Base-by-base conservation (phyloP, 257 asterid genomes). In the Przewalskia tangutica region DNA sequence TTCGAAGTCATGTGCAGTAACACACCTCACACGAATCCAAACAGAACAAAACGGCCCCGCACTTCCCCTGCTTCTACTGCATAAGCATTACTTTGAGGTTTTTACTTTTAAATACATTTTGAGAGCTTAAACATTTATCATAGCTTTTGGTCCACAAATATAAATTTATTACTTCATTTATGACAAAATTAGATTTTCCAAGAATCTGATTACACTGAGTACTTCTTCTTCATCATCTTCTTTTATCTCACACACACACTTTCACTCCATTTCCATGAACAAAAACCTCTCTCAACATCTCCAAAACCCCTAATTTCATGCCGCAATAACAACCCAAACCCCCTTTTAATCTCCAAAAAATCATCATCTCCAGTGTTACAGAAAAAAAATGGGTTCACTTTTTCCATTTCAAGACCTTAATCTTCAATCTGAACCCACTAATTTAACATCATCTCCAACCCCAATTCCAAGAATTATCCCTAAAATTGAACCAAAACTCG, bases 401-500 rank as follows among this genome's bases (percentile, higher is more conserved):
- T 23, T 81, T 12, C 89, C 90, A 51, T 81, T 84, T 83, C 89
- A 79, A 46, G 89, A 88, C 86, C 71, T 88, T 79, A 90, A 91
- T 84, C 89, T 88, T 16, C 85, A 66, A 27, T 85, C 87, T 1
- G 87, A 85, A 65, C 81, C 84, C 17, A 48, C 82, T 1, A 13
- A 59, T 27, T 50, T 79, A 38, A 66, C 79, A 65, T 17, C 86
- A 82, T 11, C 17, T 80, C 55, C 84, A 42, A 11, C 85, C 53
- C 14, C 84, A 54, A 51, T 51, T 38, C 42, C 42, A 38, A 38
- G 42, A 6, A 14, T 81, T 63, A 50, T 82, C 18, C 90, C 90
- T 11, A 90, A 87, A 80, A 70, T 80, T 23, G 93, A 89, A 79
- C 95, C 95, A 0, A 91, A 91, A 63, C 86, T 88, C 20, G 97